Conservation (phyloP, 2,329 filamentous ascomycete species). For the Fusarium gaditjirri region DNA sequence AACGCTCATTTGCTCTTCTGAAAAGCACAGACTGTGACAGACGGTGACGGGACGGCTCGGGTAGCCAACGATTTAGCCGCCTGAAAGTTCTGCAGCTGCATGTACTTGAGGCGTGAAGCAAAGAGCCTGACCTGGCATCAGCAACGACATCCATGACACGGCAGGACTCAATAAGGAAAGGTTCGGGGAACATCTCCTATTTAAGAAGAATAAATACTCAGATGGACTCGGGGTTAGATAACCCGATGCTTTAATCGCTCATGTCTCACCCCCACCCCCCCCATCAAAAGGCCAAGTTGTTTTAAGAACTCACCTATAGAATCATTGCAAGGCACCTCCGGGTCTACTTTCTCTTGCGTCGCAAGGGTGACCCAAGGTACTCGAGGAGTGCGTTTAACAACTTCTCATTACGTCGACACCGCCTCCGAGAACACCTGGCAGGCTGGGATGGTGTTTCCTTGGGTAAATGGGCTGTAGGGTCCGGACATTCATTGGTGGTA, state of each 20-base stretch:
- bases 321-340: accelerated
- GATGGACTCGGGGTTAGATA: accelerated
- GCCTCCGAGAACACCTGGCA: too few relatives aligned
- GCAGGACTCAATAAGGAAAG: accelerated
- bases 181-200: accelerated
- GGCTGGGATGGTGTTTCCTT: too few relatives aligned
- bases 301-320: not conserved
- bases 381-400: too few relatives aligned
- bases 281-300: not conserved
- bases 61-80: not conserved
- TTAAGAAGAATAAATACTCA: not conserved
- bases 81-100: not conserved
- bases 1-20: not conserved
- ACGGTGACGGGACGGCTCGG: not conserved
- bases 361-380: too few relatives aligned
- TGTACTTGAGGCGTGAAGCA: too few relatives aligned
- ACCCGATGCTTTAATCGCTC: not conserved
- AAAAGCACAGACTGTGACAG: not conserved
- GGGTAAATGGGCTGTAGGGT: too few relatives aligned
- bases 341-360: accelerated
- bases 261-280: not conserved
- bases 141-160: not conserved
- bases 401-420: too few relatives aligned
- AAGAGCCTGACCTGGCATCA: not conserved
- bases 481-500: too few relatives aligned